Evolutionary conservation across 1,139 yeast genomes (phyloP), one percentile per base, ranked within the genome.

Genomic region (Geotrichum citri-aurantii): DNA sequence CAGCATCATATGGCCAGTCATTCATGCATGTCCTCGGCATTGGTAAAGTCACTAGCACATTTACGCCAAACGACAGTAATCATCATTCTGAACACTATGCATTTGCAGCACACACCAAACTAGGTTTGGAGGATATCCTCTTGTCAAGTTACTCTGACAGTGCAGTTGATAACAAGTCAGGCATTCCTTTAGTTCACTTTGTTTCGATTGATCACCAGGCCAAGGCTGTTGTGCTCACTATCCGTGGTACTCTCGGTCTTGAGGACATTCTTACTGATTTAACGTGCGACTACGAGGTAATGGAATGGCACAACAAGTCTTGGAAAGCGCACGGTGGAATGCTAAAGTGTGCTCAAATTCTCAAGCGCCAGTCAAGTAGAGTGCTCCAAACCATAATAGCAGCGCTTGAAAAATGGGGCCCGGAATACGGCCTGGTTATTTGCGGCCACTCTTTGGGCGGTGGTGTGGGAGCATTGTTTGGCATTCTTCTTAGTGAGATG

Each of bases 371-470:
- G 6, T 57, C 65, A 14, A 66, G 69, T 48, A 65, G 68, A 0
- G 71, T 71, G 1, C 54, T 71, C 48, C 63, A 62, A 54, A 68
- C 73, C 3, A 64, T 72, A 31, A 61, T 59, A 27, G 60, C 63
- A 3, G 72, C 72, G 1, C 58, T 72, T 47, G 64, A 63, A 23
- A 62, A 61, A 19, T 63, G 65, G 58, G 69, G 71, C 2, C 66
- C 66, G 0, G 71, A 65, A 6, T 72, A 71, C 50, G 74, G 75
- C 7, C 61, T 72, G 4, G 67, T 70, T 11, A 62, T 72, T 7
- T 71, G 74, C 44, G 75, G 75, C 4, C 75, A 72, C 60, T 72
- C 75, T 2, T 62, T 72, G 24, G 75, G 75, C 1, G 75, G 73
- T 7, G 74, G 75, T 1, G 74, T 72, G 0, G 74, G 71, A 0